Evolutionary conservation across 106 monocot genomes (phyloP), one percentile per base, ranked within the genome.

Genomic region (Dendrobium officinale): DNA sequence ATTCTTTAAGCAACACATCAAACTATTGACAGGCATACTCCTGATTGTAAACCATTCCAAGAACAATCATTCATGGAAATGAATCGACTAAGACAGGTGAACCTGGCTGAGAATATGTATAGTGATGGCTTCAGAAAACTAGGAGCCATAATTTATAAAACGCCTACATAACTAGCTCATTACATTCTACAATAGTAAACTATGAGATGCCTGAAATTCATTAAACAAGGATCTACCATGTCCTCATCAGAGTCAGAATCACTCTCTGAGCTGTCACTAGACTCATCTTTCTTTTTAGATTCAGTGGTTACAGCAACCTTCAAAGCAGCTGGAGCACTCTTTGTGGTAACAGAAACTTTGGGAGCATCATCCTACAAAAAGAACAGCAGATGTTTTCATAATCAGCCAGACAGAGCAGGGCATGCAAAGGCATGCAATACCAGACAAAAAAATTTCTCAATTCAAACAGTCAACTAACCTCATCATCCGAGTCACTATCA

Each of bases 191-290:
- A 6, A 59, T 9, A 59, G n/a, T 59, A n/a, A n/a, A 59, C 59
- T 2, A n/a, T 59, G 18, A n/a, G 20, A 22, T n/a, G 59, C 10
- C 49, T 51, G 15, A 51, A 51, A 51, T 51, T 51, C 15, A 51
- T 51, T 15, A 15, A 13, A 37, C 15, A 33, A n/a, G 37, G 7
- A 33, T 37, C 42, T 42, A 43, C 74, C 42, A 81, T 83, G 67
- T 70, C 86, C 42, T 83, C 83, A 55, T 77, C 86, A 42, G 73
- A 83, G 73, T 80, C 86, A 56, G 83, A 83, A 47, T 87, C 83
- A 83, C 83, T 83, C 29, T 83, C 78, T 20, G 77, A 77, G 67
- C 81, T 87, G n/a, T 81, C 80, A 75, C 83, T 83, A 58, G 83
- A 81, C 11, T 61, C 73, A 19, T 41, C 8, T 17, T 83, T 81